These are phyloP conservation scores for Cubamyces sp. DNA, from an alignment of 768 basidiomycete genomes.

Conservation along the genomic window DNA sequence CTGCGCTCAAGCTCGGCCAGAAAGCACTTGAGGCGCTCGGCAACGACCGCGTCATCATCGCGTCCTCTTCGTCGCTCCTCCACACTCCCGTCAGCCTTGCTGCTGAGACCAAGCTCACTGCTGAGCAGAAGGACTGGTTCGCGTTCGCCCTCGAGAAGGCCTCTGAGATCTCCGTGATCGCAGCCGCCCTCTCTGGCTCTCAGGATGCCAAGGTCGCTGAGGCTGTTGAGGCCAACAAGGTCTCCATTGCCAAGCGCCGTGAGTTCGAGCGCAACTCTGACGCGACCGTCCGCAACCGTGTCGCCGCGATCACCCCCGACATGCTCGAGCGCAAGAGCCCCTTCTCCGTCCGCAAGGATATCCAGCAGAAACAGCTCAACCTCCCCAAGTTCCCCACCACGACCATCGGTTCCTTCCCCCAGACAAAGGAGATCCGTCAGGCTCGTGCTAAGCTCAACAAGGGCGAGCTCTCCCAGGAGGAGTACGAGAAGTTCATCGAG, in stretches of 20 bases:
- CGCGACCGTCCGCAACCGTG: conserved; percentile 93
- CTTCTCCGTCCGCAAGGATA: conserved; percentile 84
- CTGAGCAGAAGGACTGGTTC: conserved; percentile 96
- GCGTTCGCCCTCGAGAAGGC: conserved; percentile 98
- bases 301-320: conserved; percentile 86
- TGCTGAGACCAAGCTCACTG: conserved; percentile 87
- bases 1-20: conserved; percentile 80
- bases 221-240: conserved; percentile 86
- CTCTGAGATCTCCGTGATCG: conserved; percentile 84
- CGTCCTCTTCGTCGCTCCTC: conserved; percentile 96
- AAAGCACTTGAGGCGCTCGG: conserved; percentile 86
- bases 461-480: conserved; percentile 78
- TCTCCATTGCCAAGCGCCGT: conserved; percentile 91
- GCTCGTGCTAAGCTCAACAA: conserved; percentile 96
- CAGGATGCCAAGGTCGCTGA: conserved; percentile 71
- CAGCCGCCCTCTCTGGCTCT: conserved; percentile 82
- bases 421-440: conserved; percentile 98
- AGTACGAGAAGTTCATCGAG: conserved; percentile 98
- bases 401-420: conserved; percentile 98
- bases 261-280: conserved; percentile 94
- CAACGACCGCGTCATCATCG: conserved; percentile 85
- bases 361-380: conserved; percentile 86
- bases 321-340: conserved; percentile 86
- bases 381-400: conserved; percentile 98
- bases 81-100: conserved; percentile 97